These are phyloP conservation scores for Solanum clarkiae DNA, from an alignment of 257 asterid genomes.

Conservation along the genomic window DNA sequence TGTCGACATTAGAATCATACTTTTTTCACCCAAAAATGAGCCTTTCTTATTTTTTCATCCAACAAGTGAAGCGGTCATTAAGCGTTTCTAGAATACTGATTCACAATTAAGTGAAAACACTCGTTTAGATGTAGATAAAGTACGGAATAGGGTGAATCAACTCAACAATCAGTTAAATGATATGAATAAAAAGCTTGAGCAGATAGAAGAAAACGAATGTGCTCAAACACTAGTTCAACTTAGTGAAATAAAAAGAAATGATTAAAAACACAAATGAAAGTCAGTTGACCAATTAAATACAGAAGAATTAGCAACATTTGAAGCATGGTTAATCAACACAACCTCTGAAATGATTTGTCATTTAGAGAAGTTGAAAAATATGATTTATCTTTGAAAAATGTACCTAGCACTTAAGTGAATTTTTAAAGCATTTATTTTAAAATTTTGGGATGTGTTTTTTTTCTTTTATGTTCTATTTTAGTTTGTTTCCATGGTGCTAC, in stretches of 20 bases:
- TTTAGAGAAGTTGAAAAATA: not conserved
- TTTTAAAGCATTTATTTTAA: no score
- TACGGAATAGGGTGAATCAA: not conserved
- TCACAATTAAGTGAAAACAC: not conserved
- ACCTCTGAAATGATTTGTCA: not conserved
- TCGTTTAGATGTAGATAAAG: not conserved
- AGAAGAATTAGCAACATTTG: not conserved
- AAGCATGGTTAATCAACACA: not conserved
- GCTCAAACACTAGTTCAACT: not conserved
- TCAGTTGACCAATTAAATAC: not conserved
- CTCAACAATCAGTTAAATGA: not conserved
- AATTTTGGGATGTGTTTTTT: not conserved
- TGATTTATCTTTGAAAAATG: not conserved
- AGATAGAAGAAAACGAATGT: not conserved
- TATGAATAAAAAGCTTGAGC: not conserved
- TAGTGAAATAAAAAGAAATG: not conserved
- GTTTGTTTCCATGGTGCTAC: not conserved
- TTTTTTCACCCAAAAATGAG: constrained; percentile 26
- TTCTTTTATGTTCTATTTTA: no score
- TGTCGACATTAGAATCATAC: constrained; percentile 14
- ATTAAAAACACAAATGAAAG: not conserved
- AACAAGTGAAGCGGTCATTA: constrained; percentile 3
- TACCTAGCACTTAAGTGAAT: not conserved
- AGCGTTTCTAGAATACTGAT: not conserved
- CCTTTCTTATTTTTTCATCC: constrained; percentile 38